Base-by-base conservation (phyloP, 345 rosid species). In the Citrus unshiu region DNA sequence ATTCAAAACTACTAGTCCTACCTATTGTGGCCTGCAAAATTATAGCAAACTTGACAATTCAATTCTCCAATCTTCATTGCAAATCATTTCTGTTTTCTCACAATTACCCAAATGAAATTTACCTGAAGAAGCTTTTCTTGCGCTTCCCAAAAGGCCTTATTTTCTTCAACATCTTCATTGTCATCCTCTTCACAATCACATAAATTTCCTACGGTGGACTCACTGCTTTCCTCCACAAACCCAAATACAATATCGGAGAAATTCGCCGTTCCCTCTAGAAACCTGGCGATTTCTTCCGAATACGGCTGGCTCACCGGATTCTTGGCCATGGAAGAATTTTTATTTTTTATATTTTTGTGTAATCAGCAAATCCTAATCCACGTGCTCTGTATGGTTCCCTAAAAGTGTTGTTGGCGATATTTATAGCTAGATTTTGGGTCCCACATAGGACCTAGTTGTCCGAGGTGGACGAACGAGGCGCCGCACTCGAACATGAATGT, bases 61-160 rank as follows among this genome's bases (percentile, higher is more conserved):
- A 75, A 5, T 54, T 54, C 22, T 19, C 58, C 25, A 25, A 19
- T 10, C 60, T 62, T 24, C 57, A 9, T 34, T 34, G 21, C 46
- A 21, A 4, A 2, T 37, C 43, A 32, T 34, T 6, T 3, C 35
- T 19, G 10, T 22, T 19, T 21, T 6, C 9, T 35, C 29, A 63
- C 21, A 30, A 32, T 19, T 5, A 7, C 9, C 43, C 70, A 64
- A 24, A 66, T 34, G 46, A 35, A 14, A 77, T 21, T 30, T 82
- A 95, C 99, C 96, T 90, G 93, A 10, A 95, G 90, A 77, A 91
- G 90, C 67, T 90, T 85, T 59, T 85, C 89, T 70, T 95, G 97
- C 8, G 87, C 76, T 9, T 90, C 91, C 99, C 98, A 95, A 62
- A 91, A 93, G n/a, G 39, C 81, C 72, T 24, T 92, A 61, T 59